These are phyloP conservation scores for Panaeolus papilionaceus DNA, from an alignment of 768 basidiomycete species.

Conservation along the genomic window DNA sequence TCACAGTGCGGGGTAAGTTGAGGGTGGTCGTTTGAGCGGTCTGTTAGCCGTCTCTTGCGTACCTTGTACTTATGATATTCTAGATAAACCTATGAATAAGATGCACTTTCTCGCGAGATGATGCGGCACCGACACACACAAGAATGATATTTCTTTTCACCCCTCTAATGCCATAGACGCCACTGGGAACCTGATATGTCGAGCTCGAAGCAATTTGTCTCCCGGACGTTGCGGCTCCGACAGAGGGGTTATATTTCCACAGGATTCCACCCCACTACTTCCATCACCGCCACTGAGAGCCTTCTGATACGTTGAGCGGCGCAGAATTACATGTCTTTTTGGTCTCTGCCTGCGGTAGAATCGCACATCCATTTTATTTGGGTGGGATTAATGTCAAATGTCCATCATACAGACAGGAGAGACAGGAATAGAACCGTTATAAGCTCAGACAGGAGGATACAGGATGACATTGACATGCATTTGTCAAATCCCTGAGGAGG, in stretches of 20 bases:
- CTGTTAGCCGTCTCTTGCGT: neutral
- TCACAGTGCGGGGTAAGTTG: conserved; percentile 1
- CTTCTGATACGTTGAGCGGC: neutral
- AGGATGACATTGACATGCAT: too few species aligned
- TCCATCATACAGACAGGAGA: too few species aligned
- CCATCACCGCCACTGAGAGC: neutral
- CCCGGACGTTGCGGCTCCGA: neutral
- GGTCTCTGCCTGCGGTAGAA: neutral
- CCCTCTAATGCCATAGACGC: neutral
- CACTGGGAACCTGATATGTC: conserved; percentile 1
- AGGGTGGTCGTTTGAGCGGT: conserved; percentile 6
- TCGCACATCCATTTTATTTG: neutral
- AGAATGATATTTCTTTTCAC: neutral
- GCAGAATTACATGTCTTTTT: neutral
- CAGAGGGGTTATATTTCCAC: neutral
- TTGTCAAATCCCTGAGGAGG: too few species aligned
- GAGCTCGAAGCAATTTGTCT: neutral
- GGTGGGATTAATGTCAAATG: neutral
- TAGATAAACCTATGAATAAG: neutral
- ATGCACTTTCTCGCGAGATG: neutral
- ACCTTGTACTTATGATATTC: neutral
- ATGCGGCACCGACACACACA: neutral
- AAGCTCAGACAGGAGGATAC: too few species aligned
- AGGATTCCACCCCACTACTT: neutral
- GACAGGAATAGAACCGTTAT: too few species aligned